Base-by-base conservation (phyloP, 768 basidiomycete genomes). In the Tricholoma sp. region DNA sequence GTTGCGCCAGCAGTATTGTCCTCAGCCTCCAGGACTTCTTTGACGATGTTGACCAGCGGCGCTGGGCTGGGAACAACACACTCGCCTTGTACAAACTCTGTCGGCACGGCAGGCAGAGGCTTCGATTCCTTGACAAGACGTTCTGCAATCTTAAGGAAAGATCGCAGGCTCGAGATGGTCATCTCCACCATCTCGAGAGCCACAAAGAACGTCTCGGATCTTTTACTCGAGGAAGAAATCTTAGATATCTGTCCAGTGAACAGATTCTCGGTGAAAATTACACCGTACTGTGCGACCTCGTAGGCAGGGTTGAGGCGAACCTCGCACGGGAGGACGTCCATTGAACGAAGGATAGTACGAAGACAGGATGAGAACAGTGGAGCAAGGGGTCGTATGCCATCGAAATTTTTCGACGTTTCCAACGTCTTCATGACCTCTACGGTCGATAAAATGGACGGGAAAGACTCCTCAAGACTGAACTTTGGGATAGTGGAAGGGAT, bases 381-480 rank as follows among this genome's bases (percentile, higher is more conserved):
- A 8, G 59, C 52, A 28, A 67, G 60, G 0, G 61, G 20, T 34
- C 44, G 56, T 0, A 63, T 42, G 50, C 32, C 17, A 9, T 41
- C 37, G 12, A 57, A 29, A 18, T 55, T 52, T 1, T 33, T 48
- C 1, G 67, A 58, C 13, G 61, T 61, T 11, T 64, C 55, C 8
- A 70, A 50, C 18, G 48, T 50, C 50, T 57, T 65, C 48, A 77
- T 67, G 51, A 68, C 60, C 0, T 59, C 60, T 18, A 67, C 58
- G 3, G 72, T 64, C 12, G 57, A 55, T 51, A 73, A 48, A 52
- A 77, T 71, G 1, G 73, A 71, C 1, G 75, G 72, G 55, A 74
- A 76, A 6, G 70, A 66, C 37, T 56, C 65, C 24, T 72, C 68
- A 18, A 76, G 64, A 37, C 69, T 56, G 53, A 71, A 73, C 7